Base-by-base conservation (phyloP, 2,329 filamentous ascomycete genomes). In the Hypoxylon sp. region DNA sequence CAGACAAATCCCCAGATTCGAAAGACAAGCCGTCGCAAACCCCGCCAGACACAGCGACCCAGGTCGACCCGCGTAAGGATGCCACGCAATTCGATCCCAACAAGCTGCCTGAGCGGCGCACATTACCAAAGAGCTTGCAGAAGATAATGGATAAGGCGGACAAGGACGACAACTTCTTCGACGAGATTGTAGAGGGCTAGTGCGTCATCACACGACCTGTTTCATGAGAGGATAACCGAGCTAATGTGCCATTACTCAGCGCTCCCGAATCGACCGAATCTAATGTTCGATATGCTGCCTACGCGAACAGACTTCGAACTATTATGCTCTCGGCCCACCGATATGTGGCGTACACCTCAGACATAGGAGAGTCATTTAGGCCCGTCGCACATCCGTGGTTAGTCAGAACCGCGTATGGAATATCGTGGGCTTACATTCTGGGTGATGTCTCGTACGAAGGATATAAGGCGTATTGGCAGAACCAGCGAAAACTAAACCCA, bases 291-390 rank as follows among this genome's bases (percentile, higher is more conserved):
- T 99, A 98, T 81, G 95, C 94, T 61, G 96, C 92, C 72, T 99
- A 99, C 81, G 93, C 93, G 50, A 89, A 90, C 65, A 90, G 96
- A 51, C 82, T 96, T 68, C 90, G 93, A 67, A 97, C 94, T 6
- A 92, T 98, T 71, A 88, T 99, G 74, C 83, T 94, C 72, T 93
- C 92, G 14, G 94, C 94, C 3, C 96, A 98, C 75, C 90, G 96
- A 74, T 99, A 99, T 76, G 94, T 99, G 51, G 96, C 96, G 61
- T 99, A 99, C 78, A 98, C 96, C 0, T 94, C 91, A 19, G 95
- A 98, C 75, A 95, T 99, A 69, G 96, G 96, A 77, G 96, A 99
- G 80, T 96, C 92, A 0, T 99, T 99, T 81, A 89, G 96, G 1
- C 96, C 96, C 0, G 87, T 99, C 39, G 94, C 95, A 3, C 94